Evolutionary conservation across 2,329 filamentous ascomycete species (phyloP), one percentile per base, ranked within the genome.

Genomic region (Talaromyces sp.): DNA sequence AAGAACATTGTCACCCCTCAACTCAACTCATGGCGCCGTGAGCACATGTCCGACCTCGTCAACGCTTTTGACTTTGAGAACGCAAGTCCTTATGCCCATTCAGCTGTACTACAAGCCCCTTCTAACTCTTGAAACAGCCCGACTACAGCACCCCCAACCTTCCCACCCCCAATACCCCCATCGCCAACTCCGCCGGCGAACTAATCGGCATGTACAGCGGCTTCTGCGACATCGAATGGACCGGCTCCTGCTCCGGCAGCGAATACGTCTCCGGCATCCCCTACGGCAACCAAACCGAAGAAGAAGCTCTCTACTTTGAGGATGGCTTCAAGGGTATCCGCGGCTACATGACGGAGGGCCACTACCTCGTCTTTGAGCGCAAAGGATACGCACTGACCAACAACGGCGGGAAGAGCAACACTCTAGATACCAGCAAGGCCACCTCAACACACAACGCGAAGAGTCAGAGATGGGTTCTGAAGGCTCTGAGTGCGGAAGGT

Each of bases 331-430:
- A 87, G 72, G 70, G 77, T 33, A 76, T 84, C 33, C 76, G 84
- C 2, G 84, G 85, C 0, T 76, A 80, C 27, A 73, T 86, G 37
- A 86, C 83, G 3, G 84, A 86, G 70, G 85, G 84, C 10, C 82
- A 83, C 27, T 85, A 82, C 69, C 76, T 86, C 13, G 80, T 82
- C 2, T 82, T 86, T 61, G 83, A 85, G 68, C 72, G 74, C 63
- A 71, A 74, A 31, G 80, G 80, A 17, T 74, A 70, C 19, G 82
- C 82, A 0, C 74, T 85, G 11, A 73, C 74, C 8, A 80, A 79
- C 60, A 9, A 19, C 19, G 41, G 62, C n/a, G 59, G 9, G 17
- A 39, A 22, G 0, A 59, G 43, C 19, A 31, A 31, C 2, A 5
- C 9, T 8, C 15, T 63, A 17, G 7, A 13, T 2, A 50, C 52